Evolutionary conservation across 805 yeast species (phyloP).

Genomic region (Starmerella potacharoeniae): DNA sequence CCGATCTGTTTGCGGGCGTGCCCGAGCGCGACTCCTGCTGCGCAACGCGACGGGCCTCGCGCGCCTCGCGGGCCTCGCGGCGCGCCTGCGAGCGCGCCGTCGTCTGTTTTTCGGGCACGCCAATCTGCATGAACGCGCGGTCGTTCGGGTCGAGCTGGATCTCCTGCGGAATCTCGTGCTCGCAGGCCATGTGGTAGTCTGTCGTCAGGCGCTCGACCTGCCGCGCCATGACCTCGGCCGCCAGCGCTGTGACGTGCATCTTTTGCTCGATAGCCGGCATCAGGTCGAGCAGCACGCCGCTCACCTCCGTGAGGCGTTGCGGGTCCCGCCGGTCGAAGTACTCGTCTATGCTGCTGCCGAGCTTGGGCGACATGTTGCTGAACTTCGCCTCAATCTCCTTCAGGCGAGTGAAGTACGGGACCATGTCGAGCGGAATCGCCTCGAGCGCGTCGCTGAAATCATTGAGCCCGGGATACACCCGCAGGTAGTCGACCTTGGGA

Average conservation of each 20-base stretch:
- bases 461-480: conserved; percentile 66
- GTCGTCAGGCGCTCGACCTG: conserved; percentile 65
- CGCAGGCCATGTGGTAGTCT: conserved; percentile 62
- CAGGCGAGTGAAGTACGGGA: conserved; percentile 73
- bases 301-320: conserved; percentile 30
- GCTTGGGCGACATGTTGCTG: conserved; percentile 56
- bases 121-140: conserved; percentile 70
- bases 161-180: conserved; percentile 70
- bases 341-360: conserved; percentile 43
- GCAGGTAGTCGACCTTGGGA: conserved; percentile 20
- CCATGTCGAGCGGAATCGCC: conserved; percentile 73
- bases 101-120: conserved; percentile 42
- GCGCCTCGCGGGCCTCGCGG: conserved; percentile 87
- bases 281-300: conserved; percentile 44
- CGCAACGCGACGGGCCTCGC: conserved; percentile 41
- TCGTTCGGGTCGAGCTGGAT: conserved; percentile 56
- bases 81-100: conserved; percentile 72
- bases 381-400: conserved; percentile 95
- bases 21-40: conserved; percentile 21
- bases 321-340: conserved; percentile 33
- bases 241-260: conserved; percentile 92
- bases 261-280: conserved; percentile 92
- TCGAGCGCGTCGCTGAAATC: conserved; percentile 85
- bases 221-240: conserved; percentile 61
- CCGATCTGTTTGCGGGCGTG: conserved; percentile 13